phyloP scores from a whole-genome alignment of 78 protist genomes.

The Dictyostelium purpureum region DNA sequence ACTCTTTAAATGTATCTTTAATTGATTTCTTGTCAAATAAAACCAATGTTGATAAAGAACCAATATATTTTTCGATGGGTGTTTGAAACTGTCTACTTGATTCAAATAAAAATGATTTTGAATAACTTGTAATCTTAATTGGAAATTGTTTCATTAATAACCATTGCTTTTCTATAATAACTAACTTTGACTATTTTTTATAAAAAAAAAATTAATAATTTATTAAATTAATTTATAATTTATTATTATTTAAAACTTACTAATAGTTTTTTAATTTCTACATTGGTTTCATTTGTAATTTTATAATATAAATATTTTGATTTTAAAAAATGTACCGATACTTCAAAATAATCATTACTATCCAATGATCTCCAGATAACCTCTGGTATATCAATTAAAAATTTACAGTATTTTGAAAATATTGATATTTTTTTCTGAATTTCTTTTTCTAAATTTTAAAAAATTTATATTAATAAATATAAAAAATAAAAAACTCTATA shows the following conservation, averaged over 20 bases:
- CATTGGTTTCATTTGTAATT: not conserved
- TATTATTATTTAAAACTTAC: not conserved
- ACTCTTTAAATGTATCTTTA: conserved; percentile 4
- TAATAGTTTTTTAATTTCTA: conserved; percentile 11
- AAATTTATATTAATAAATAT: not conserved
- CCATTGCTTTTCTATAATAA: conserved; percentile 46
- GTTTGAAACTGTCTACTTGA: not conserved
- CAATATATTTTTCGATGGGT: conserved; percentile 58
- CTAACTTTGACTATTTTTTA: not conserved
- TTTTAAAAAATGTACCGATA: conserved; percentile 30
- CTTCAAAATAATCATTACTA: conserved; percentile 59
- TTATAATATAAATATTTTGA: conserved; percentile 24
- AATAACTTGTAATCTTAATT: not conserved
- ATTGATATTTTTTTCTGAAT: not conserved
- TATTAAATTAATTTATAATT: not conserved
- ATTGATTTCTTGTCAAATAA: conserved; percentile 50
- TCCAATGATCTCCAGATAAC: conserved; percentile 70
- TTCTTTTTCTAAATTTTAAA: conserved; percentile 1
- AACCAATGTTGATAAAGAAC: conserved; percentile 36
- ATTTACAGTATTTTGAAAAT: conserved; percentile 32
- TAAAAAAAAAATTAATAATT: not conserved
- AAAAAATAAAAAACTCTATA: not conserved
- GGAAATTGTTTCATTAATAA: conserved; percentile 50
- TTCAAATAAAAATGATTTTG: conserved; percentile 19
- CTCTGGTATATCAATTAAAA: conserved; percentile 54